A percentile compares a stretch with the other conserved stretches of the same genome.
Conservation (phyloP, 352 stramenopile genomes). For the Phytophthora lateralis region DNA sequence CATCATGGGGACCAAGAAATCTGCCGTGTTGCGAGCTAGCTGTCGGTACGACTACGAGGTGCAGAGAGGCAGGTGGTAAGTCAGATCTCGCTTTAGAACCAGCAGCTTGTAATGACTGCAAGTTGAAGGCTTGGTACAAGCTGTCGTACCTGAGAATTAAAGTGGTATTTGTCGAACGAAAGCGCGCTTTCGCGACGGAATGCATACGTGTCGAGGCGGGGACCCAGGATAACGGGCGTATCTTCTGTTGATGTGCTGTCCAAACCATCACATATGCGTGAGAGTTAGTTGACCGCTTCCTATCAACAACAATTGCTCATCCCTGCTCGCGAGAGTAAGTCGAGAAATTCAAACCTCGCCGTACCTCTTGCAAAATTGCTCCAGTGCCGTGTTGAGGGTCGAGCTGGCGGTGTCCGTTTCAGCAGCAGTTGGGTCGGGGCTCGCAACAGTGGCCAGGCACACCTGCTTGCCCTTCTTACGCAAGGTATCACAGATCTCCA, state of each 20-base stretch:
- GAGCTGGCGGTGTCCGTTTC: conserved; percentile 38
- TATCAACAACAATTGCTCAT: background rate
- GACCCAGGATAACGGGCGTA: conserved; percentile 65
- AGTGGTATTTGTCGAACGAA: conserved; percentile 77
- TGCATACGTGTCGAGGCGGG: conserved; percentile 74
- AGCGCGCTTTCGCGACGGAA: conserved; percentile 67
- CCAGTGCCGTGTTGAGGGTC: conserved; percentile 66
- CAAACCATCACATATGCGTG: conserved; percentile 6
- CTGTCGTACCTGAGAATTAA: conserved; percentile 75
- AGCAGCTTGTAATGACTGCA: conserved; percentile 5
- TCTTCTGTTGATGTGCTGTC: conserved; percentile 71
- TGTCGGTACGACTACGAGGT: conserved; percentile 68
- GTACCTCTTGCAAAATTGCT: conserved; percentile 82
- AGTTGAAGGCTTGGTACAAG: background rate
- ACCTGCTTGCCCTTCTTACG: conserved; percentile 86
- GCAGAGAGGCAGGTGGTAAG: conserved; percentile 19
- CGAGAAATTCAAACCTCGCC: conserved; percentile 1
- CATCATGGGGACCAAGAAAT: conserved; percentile 84
- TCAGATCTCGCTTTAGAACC: background rate
- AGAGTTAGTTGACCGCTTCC: conserved; percentile 15
- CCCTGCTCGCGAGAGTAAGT: background rate
- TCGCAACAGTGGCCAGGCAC: conserved; percentile 68
- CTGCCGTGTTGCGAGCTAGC: conserved; percentile 73
- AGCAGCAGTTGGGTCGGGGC: conserved; percentile 40
- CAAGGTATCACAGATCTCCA: conserved; percentile 77